These are phyloP conservation scores for Penicillium sp. DNA, from an alignment of 2,329 filamentous ascomycete genomes.

Conservation along the genomic window DNA sequence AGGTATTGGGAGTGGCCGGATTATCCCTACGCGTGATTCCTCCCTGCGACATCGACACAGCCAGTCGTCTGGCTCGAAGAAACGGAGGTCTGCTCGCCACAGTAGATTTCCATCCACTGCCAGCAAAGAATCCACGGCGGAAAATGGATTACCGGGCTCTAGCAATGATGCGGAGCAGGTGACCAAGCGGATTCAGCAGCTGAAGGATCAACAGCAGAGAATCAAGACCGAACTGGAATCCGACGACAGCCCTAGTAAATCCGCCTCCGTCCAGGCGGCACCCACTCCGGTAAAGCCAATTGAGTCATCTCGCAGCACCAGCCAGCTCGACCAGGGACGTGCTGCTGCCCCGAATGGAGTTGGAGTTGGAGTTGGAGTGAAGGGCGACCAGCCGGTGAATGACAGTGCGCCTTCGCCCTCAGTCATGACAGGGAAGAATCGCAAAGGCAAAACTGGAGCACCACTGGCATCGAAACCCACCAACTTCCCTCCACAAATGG, in stretches of 20 bases:
- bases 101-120: slow-evolving; percentile 43
- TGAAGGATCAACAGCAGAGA: slow-evolving; percentile 61
- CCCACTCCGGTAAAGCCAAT: slow-evolving; percentile 17
- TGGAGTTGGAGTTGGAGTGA: no score
- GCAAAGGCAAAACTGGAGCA: slow-evolving; percentile 30
- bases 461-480: slow-evolving; percentile 34
- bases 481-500: slow-evolving; percentile 29
- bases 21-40: slow-evolving; percentile 70
- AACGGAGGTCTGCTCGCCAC: slow-evolving; percentile 57
- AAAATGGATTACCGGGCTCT: slow-evolving; percentile 43
- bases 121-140: slow-evolving; percentile 45
- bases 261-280: slow-evolving; percentile 12
- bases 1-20: slow-evolving; percentile 51
- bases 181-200: slow-evolving; percentile 60
- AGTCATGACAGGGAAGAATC: slow-evolving; percentile 64
- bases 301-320: slow-evolving; percentile 21
- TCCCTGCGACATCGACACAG: slow-evolving; percentile 60
- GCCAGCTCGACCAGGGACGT: slow-evolving; percentile 21
- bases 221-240: slow-evolving; percentile 55
- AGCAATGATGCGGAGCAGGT: slow-evolving; percentile 58
- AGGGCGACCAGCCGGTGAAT: slow-evolving; percentile 35
- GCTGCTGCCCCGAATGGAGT: slow-evolving; percentile 9
- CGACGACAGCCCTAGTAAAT: slow-evolving; percentile 37
- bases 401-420: slow-evolving; percentile 73
- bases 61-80: slow-evolving; percentile 56